phyloP scores from a whole-genome alignment of 2,329 filamentous ascomycete genomes.

The Triangularia setosa region DNA sequence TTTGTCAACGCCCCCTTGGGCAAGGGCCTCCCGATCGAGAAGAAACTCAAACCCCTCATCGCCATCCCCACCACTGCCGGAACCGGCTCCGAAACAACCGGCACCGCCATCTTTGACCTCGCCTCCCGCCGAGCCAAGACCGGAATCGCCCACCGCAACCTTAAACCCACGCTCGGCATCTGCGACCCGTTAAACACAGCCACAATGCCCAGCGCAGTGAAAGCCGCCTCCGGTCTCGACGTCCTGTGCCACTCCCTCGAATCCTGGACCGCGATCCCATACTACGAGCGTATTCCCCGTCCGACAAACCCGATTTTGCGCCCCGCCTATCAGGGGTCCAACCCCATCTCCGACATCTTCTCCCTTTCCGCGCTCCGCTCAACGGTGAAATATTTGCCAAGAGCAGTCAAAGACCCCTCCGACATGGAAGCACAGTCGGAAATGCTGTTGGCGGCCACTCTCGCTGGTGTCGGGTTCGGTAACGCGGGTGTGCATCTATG shows the following conservation, averaged over 20 bases:
- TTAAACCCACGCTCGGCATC: slow-evolving; percentile 93
- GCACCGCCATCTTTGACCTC: slow-evolving; percentile 96
- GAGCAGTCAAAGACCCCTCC: slow-evolving; percentile 81
- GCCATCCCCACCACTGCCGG: slow-evolving; percentile 83
- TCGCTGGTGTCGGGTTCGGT: slow-evolving; percentile 94
- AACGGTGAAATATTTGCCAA: slow-evolving; percentile 88
- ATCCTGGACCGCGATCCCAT: slow-evolving; percentile 97
- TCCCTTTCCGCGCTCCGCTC: slow-evolving; percentile 77
- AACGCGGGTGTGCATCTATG: slow-evolving; percentile 90
- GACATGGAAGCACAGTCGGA: slow-evolving; percentile 89
- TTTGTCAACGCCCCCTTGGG: slow-evolving; percentile 96
- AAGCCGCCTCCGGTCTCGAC: slow-evolving; percentile 86
- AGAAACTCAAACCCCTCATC: slow-evolving; percentile 69
- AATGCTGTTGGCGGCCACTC: slow-evolving; percentile 91
- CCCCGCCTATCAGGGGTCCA: slow-evolving; percentile 94
- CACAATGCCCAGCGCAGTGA: slow-evolving; percentile 93
- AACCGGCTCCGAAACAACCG: slow-evolving; percentile 90
- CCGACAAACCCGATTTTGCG: slow-evolving; percentile 86
- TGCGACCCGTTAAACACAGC: slow-evolving; percentile 82
- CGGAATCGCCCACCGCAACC: slow-evolving; percentile 87
- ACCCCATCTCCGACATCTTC: slow-evolving; percentile 97
- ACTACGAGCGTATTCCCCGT: slow-evolving; percentile 76
- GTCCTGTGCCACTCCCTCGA: slow-evolving; percentile 94
- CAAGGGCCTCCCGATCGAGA: slow-evolving; percentile 71
- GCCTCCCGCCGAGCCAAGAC: slow-evolving; percentile 89